Evolutionary conservation across 345 rosid genomes (phyloP).

Genomic region (Clausena lansium): DNA sequence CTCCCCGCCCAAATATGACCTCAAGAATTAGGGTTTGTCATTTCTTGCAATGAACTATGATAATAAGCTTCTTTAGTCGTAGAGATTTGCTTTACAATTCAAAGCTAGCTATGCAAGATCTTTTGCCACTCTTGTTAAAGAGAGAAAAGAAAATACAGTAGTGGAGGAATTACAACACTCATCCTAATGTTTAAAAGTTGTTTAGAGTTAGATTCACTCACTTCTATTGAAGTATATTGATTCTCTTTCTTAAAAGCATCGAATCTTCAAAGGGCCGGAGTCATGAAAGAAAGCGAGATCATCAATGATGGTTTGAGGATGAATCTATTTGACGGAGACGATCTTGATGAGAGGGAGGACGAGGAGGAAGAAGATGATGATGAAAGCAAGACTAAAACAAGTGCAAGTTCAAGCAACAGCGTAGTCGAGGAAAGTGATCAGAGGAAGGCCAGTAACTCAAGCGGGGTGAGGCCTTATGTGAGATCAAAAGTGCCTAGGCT

Average conservation of each 20-base stretch:
- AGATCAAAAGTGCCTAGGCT: conserved; percentile 53
- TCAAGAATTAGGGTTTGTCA: conserved; percentile 20
- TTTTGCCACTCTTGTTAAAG: neutral
- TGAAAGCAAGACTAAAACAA: conserved; percentile 29
- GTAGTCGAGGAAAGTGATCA: conserved; percentile 30
- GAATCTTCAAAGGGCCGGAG: neutral
- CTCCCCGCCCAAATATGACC: neutral
- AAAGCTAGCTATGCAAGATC: conserved; percentile 13
- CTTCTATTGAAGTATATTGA: conserved; percentile 13
- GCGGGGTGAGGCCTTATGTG: conserved; percentile 38
- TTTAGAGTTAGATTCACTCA: neutral
- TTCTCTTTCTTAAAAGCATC: neutral
- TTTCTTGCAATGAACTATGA: neutral
- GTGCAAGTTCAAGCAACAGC: conserved; percentile 42
- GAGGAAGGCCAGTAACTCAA: conserved; percentile 18
- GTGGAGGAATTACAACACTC: neutral
- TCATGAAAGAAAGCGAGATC: neutral
- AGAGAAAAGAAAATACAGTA: neutral
- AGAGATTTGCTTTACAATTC: neutral
- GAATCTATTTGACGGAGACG: conserved; percentile 10
- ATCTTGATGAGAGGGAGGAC: neutral
- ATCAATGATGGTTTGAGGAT: conserved; percentile 10
- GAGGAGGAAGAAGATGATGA: conserved; percentile 28
- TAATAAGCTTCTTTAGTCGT: neutral
- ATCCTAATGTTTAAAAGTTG: neutral